Base-by-base conservation (phyloP, 148 eudicot genomes). In the Rhododendron henanense region DNA sequence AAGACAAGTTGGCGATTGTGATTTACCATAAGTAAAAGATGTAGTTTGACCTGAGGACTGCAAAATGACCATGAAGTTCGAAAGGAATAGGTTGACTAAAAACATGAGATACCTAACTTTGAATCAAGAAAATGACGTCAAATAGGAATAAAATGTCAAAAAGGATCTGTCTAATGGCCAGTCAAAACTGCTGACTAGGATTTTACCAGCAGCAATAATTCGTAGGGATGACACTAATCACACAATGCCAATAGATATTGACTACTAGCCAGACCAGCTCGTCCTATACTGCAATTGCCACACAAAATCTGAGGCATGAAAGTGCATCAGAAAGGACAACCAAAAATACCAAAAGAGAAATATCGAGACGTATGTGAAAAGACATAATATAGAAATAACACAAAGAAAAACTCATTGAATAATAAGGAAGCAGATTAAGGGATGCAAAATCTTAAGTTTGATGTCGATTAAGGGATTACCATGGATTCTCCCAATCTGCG, bases 381-480 rank as follows among this genome's bases (percentile, higher is more conserved):
- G 48, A 76, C 1, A 79, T 13, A 79, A 78, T 48, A 78, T 13
- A 79, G 61, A 79, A 50, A 50, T n/a, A 51, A 14, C 2, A 11
- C 6, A 10, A 45, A 45, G 13, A 75, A 37, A 37, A 75, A 37
- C 10, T 19, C 9, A 37, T 37, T 16, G 47, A 33, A 33, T 39
- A 76, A 41, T 37, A 76, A 39, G 14, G 21, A 41, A 76, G 5
- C 3, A 9, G 48, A 3, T 13, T 16, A 9, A 41, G 8, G 53
- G 53, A 77, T 78, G 81, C 31, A 31, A 13, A 14, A 13, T 14
- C 18, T 33, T 14, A 71, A 71, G 41, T 71, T 71, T 8, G 79
- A 0, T 18, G 48, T 75, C n/a, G 9, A 48, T 53, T 3, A 81
- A 45, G 65, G 28, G 74, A 44, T 87, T 86, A 91, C 90, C 93